These are phyloP conservation scores for Aspergillus nidulans DNA, from an alignment of 495 filamentous ascomycete species.

Conservation along the genomic window DNA sequence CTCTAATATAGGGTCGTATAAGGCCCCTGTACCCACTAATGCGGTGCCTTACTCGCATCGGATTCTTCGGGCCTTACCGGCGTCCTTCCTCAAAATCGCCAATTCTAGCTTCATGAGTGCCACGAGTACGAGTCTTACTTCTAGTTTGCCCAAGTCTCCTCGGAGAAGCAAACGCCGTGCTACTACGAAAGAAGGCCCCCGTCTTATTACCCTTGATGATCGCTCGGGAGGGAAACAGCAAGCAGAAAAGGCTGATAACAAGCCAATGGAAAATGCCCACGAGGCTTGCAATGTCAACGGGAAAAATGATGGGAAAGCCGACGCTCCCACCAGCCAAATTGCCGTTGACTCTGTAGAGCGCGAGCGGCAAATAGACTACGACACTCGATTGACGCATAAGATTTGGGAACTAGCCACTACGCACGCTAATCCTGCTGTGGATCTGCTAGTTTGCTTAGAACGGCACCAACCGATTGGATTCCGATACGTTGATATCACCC, in stretches of 20 bases:
- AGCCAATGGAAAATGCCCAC: constrained; percentile 18
- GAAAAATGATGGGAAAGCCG: constrained; percentile 9
- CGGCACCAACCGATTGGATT: constrained; percentile 90
- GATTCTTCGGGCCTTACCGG: constrained; percentile 85
- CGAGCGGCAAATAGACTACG: constrained; percentile 76
- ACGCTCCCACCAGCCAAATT: not conserved
- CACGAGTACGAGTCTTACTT: constrained; percentile 84
- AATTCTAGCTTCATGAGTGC: constrained; percentile 94
- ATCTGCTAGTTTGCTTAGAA: constrained; percentile 89
- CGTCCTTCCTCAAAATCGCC: constrained; percentile 85
- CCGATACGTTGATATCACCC: constrained; percentile 91
- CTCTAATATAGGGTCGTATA: constrained; percentile 71
- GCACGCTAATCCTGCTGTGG: constrained; percentile 89
- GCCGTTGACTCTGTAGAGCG: constrained; percentile 36
- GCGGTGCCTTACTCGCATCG: constrained; percentile 88
- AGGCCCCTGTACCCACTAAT: constrained; percentile 69
- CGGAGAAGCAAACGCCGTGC: constrained; percentile 60
- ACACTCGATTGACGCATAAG: constrained; percentile 77
- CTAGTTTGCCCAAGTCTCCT: constrained; percentile 70
- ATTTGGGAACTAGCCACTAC: constrained; percentile 95
- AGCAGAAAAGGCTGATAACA: constrained; percentile 42
- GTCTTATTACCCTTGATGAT: constrained; percentile 19
- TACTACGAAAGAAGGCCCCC: constrained; percentile 37
- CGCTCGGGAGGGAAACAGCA: constrained; percentile 44
- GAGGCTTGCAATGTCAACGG: constrained; percentile 16